These are phyloP conservation scores for Entonaema liquescens DNA, from an alignment of 495 filamentous ascomycete species.

Conservation along the genomic window DNA sequence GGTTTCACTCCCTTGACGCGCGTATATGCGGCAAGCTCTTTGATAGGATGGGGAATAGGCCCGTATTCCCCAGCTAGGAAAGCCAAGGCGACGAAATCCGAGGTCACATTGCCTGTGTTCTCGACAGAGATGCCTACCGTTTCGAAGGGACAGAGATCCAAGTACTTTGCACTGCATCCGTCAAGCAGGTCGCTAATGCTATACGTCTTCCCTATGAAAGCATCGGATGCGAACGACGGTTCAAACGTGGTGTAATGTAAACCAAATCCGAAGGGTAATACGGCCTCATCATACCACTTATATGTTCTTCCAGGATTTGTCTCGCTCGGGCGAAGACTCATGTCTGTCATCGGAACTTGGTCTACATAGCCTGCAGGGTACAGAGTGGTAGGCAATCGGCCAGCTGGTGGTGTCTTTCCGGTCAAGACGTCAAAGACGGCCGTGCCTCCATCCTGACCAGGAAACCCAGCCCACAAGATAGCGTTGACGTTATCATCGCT, in stretches of 20 bases:
- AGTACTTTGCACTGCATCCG: slow-evolving; percentile 46
- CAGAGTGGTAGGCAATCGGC: slow-evolving; percentile 67
- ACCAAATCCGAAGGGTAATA: slow-evolving; percentile 59
- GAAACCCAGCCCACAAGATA: slow-evolving; percentile 62
- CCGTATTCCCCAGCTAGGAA: slow-evolving; percentile 66
- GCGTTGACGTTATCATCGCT: slow-evolving; percentile 59
- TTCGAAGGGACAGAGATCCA: slow-evolving; percentile 57
- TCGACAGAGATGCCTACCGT: slow-evolving; percentile 46
- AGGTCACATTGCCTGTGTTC: slow-evolving; percentile 64
- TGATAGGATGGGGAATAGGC: slow-evolving; percentile 68
- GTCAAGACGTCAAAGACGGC: slow-evolving; percentile 61
- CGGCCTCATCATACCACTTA: slow-evolving; percentile 51
- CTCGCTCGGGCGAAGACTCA: slow-evolving; percentile 49
- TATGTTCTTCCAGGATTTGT: slow-evolving; percentile 55
- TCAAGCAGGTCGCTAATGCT: slow-evolving; percentile 44
- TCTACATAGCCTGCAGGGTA: slow-evolving; percentile 53
- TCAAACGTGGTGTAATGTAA: slow-evolving; percentile 60
- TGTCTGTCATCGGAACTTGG: slow-evolving; percentile 52
- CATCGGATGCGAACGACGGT: slow-evolving; percentile 35
- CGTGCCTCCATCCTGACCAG: slow-evolving; percentile 66
- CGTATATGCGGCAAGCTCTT: slow-evolving; percentile 68
- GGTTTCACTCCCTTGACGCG: slow-evolving; percentile 59
- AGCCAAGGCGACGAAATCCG: slow-evolving; percentile 67
- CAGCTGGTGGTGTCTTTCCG: slow-evolving; percentile 62
- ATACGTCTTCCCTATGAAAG: slow-evolving; percentile 33